These are phyloP conservation scores for Pseudoperonospora humuli DNA, from an alignment of 352 stramenopile genomes.

Conservation along the genomic window DNA sequence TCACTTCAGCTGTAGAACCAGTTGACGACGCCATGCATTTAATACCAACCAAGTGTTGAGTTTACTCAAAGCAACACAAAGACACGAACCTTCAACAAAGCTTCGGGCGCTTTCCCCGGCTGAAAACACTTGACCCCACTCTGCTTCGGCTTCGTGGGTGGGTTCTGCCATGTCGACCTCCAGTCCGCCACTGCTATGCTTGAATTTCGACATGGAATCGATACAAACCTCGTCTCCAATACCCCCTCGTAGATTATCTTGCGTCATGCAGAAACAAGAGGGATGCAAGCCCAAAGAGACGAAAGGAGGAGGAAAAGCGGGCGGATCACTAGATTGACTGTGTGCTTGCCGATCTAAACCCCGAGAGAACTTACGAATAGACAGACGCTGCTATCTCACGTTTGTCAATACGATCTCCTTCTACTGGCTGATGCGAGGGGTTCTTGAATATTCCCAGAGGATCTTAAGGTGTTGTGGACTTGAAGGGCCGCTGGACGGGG, in stretches of 20 bases:
- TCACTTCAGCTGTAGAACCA: constrained; percentile 76
- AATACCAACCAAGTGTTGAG: not conserved
- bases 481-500: constrained; percentile 7
- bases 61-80: not conserved
- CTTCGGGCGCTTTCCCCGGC: constrained; percentile 41
- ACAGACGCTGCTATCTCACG: too few relatives aligned
- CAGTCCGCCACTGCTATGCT: constrained; percentile 12
- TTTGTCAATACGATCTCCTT: too few relatives aligned
- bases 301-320: not conserved
- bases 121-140: constrained; percentile 52
- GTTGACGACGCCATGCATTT: not conserved
- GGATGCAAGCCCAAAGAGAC: not conserved
- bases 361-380: too few relatives aligned
- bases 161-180: constrained; percentile 25
- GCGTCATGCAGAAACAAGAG: constrained; percentile 22
- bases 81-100: constrained; percentile 50
- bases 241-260: constrained; percentile 11
- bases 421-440: too few relatives aligned
- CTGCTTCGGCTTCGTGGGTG: constrained; percentile 16
- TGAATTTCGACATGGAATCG: constrained; percentile 10
- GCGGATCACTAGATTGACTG: not conserved
- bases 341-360: not conserved
- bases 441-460: too few relatives aligned
- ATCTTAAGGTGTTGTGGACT: constrained; percentile 13
- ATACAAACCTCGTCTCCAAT: constrained; percentile 8